Conservation (phyloP, 768 basidiomycete species). For the Tricholoma bakamatsutake region DNA sequence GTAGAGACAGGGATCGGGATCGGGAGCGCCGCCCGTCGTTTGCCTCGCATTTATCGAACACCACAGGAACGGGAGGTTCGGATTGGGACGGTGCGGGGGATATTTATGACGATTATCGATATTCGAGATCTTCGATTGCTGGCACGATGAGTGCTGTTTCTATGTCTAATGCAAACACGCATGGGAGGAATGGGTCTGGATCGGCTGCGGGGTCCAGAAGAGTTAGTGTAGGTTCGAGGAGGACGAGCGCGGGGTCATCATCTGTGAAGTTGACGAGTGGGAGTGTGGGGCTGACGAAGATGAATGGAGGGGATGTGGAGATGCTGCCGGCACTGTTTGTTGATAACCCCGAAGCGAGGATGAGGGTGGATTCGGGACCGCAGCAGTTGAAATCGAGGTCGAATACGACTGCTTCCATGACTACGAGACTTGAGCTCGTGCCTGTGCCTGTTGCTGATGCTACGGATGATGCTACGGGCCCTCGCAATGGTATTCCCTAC, state of each 20-base stretch:
- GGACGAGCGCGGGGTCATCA: neutral
- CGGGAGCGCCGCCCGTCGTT: constrained; percentile 22
- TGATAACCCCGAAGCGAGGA: constrained; percentile 10
- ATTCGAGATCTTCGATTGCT: constrained; percentile 55
- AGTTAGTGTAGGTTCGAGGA: neutral
- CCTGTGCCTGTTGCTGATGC: neutral
- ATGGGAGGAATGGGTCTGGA: neutral
- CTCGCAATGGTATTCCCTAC: neutral
- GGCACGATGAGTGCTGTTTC: constrained; percentile 14
- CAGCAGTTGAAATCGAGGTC: neutral
- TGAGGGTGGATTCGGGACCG: constrained; percentile 1
- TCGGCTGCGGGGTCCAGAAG: neutral
- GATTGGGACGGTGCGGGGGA: constrained; percentile 68
- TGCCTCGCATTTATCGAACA: constrained; percentile 21
- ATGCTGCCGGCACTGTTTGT: constrained; percentile 5
- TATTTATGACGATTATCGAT: constrained; percentile 79
- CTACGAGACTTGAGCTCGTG: neutral
- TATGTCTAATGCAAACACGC: neutral
- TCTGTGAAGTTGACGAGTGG: neutral
- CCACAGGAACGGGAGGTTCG: constrained; percentile 20
- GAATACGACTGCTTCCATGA: neutral
- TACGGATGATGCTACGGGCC: neutral
- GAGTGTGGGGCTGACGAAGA: neutral
- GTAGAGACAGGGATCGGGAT: neutral
- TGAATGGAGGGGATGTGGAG: neutral